Conservation (phyloP, 2,329 filamentous ascomycete genomes). For the Colletotrichum sp. region DNA sequence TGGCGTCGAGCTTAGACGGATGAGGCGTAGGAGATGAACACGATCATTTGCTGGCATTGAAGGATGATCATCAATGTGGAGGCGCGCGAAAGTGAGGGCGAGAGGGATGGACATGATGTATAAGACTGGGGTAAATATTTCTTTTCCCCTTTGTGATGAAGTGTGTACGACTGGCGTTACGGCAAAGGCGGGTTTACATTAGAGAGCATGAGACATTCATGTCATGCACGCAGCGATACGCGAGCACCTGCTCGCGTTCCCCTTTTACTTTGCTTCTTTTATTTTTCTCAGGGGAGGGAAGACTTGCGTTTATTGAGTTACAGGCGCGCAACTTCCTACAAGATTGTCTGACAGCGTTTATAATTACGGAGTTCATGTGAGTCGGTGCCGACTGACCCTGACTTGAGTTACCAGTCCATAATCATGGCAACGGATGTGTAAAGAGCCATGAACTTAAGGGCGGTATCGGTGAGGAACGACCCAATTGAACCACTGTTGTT, state of each 20-base stretch:
- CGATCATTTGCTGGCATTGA: not conserved
- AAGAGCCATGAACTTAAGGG: conserved; percentile 48
- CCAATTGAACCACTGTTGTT: conserved; percentile 38
- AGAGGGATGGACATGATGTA: not conserved
- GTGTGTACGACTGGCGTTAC: not conserved
- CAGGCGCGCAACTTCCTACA: not conserved
- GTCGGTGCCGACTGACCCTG: not conserved
- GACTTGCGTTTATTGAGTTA: not conserved
- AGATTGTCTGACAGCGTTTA: not conserved
- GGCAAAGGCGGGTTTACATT: not conserved
- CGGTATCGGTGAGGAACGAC: conserved; percentile 37
- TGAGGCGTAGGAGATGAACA: conserved; percentile 29
- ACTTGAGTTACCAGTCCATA: conserved; percentile 29
- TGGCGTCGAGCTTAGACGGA: conserved; percentile 34
- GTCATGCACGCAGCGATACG: not conserved
- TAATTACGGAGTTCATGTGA: not conserved
- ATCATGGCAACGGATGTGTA: conserved; percentile 45
- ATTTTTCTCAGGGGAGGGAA: not conserved
- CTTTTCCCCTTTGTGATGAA: not conserved
- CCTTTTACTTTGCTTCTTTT: not conserved
- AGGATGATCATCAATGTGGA: not conserved
- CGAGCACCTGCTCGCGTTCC: not conserved
- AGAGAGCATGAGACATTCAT: not conserved
- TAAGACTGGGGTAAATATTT: not conserved
- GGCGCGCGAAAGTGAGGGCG: not conserved